phyloP scores from a whole-genome alignment of 352 stramenopile genomes.

The Phytophthora pseudosyringae region DNA sequence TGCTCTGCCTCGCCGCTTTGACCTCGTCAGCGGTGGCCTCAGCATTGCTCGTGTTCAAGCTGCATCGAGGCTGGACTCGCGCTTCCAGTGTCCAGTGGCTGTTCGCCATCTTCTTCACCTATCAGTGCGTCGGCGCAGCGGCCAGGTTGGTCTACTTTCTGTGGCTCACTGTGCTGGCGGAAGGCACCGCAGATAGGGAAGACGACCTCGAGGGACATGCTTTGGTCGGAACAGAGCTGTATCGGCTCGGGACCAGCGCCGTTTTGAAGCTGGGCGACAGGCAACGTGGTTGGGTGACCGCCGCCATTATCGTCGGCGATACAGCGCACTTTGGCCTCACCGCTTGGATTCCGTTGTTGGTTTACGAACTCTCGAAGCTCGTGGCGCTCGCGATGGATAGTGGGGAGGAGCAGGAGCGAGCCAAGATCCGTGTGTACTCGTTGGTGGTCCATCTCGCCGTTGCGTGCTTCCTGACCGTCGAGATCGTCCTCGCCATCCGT shows the following conservation, averaged over 20 bases:
- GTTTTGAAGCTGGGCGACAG: slow-evolving; percentile 31
- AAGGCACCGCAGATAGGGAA: not conserved
- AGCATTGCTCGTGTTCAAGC: slow-evolving; percentile 39
- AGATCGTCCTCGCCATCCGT: slow-evolving; percentile 29
- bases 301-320: slow-evolving; percentile 39
- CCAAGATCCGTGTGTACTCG: slow-evolving; percentile 41
- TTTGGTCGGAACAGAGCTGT: slow-evolving; percentile 34
- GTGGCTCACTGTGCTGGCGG: slow-evolving; percentile 24
- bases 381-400: slow-evolving; percentile 43
- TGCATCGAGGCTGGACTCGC: slow-evolving; percentile 40
- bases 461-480: slow-evolving; percentile 19
- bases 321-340: slow-evolving; percentile 37
- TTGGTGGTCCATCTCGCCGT: slow-evolving; percentile 31
- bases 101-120: slow-evolving; percentile 37
- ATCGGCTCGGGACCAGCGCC: slow-evolving; percentile 35
- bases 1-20: slow-evolving; percentile 28
- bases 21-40: slow-evolving; percentile 33
- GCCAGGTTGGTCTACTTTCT: slow-evolving; percentile 31
- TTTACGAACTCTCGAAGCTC: slow-evolving; percentile 56
- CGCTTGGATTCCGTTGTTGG: slow-evolving; percentile 41
- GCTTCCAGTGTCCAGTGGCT: slow-evolving; percentile 37
- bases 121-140: slow-evolving; percentile 31
- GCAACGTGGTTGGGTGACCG: slow-evolving; percentile 35
- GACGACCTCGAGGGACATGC: slow-evolving; percentile 10
- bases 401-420: slow-evolving; percentile 40